phyloP scores from a whole-genome alignment of 2,329 filamentous ascomycete genomes.

The Tolypocladium ovalisporum region DNA sequence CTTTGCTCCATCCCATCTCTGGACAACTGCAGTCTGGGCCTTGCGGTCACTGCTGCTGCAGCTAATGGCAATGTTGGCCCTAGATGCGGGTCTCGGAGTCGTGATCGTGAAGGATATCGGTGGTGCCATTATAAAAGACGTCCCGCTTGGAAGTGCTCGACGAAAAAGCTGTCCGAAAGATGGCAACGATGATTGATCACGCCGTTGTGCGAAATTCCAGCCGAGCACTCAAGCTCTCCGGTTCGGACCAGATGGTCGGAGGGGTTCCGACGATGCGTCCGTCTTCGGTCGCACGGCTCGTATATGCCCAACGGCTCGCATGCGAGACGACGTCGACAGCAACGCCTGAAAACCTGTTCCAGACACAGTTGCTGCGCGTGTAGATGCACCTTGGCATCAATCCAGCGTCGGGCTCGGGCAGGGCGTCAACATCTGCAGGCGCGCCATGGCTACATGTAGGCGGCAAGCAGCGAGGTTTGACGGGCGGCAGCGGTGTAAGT shows the following conservation, averaged over 20 bases:
- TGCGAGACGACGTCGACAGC: not conserved
- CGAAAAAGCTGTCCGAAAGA: not conserved
- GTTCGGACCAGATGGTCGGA: not conserved
- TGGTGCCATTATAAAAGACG: not conserved
- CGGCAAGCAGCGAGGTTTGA: not conserved
- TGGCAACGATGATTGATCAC: not conserved
- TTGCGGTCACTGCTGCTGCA: not conserved
- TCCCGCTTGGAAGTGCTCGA: not conserved
- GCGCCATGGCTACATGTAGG: not conserved
- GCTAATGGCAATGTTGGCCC: not conserved
- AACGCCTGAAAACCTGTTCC: not conserved
- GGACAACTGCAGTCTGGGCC: not conserved
- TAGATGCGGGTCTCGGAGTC: not conserved
- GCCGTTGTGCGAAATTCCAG: not conserved
- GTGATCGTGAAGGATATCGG: not conserved
- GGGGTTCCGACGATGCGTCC: not conserved
- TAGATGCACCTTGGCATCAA: not conserved
- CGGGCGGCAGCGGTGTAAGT: not conserved
- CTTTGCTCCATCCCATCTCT: constrained; percentile 7
- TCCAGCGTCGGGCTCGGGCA: not conserved
- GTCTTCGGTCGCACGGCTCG: not conserved
- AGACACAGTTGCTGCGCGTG: not conserved
- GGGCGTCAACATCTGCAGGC: not conserved
- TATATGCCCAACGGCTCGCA: not conserved
- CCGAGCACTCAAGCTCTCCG: not conserved